Evolutionary conservation across 2,329 filamentous ascomycete genomes (phyloP), one percentile per base, ranked within the genome.

Genomic region (Bipolaris bicolor): DNA sequence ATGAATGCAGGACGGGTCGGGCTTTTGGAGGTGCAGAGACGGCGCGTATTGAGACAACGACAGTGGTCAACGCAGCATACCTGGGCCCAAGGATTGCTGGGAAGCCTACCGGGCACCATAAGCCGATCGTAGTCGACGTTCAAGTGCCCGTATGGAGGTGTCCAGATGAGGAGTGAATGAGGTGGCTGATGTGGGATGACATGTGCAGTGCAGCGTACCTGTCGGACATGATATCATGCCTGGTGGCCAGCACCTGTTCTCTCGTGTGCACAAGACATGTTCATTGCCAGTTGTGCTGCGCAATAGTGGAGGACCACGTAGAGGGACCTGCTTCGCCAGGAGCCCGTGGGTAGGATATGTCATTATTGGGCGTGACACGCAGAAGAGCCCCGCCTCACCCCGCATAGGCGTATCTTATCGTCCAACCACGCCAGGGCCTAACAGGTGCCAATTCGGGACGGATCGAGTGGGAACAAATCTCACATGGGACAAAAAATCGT

Each of bases 121-220:
- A 92, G 71, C 88, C 91, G 18, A 89, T 96, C 64, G 88, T 96
- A n/a, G 87, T 96, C 11, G 91, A 96, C 71, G 70, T 96, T 29
- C 86, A 92, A 63, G 78, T 95, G 59, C 88, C 88, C 0, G 79
- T 88, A 18, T 85, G 82, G 80, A 71, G 82, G 79, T 70, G 22
- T 29, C 47, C 41, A 47, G 40, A 15, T 75, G 48, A 67, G 66
- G 31, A 58, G 49, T 31, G 39, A 37, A 37, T 52, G 55, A 59
- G 52, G 57, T 45, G 41, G 40, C 37, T 52, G 52, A 59, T 49
- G 56, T 56, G 49, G 56, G 45, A 61, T 59, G 58, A 59, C 55
- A 53, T 51, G 60, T 41, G 45, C 18, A 46, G 43, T 57, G 62
- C 66, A 64, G 61, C 50, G 49, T 46, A 50, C 52, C 46, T 51